phyloP scores from a whole-genome alignment of 306 rosid genomes.

The Ceratonia siliqua region DNA sequence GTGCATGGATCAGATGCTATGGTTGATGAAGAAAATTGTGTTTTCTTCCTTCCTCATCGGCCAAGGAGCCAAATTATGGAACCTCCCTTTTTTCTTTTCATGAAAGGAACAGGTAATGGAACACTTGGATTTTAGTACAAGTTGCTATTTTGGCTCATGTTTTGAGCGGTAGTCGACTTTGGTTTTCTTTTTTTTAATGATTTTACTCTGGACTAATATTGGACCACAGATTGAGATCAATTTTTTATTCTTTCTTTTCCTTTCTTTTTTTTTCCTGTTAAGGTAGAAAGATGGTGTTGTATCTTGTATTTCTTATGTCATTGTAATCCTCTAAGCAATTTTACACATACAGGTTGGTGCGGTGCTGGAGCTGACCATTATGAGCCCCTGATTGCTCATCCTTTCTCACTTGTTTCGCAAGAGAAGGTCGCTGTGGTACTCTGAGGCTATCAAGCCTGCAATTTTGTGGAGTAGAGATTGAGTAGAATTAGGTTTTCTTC shows the following conservation, averaged over 20 bases:
- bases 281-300: background rate
- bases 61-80: conserved; percentile 76
- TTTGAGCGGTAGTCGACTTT: background rate
- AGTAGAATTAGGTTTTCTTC: conserved; percentile 47
- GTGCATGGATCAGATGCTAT: conserved; percentile 93
- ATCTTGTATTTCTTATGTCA: background rate
- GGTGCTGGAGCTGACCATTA: conserved; percentile 97
- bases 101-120: conserved; percentile 93
- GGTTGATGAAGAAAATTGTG: conserved; percentile 94
- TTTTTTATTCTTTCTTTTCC: background rate
- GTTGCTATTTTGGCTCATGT: background rate
- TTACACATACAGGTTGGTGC: conserved; percentile 74
- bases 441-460: conserved; percentile 58
- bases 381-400: conserved; percentile 85
- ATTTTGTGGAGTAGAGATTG: conserved; percentile 70
- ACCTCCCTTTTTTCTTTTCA: conserved; percentile 86
- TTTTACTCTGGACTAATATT: background rate
- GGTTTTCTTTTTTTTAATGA: background rate
- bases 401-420: conserved; percentile 61
- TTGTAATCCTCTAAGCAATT: conserved; percentile 20
- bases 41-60: conserved; percentile 93
- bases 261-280: background rate
- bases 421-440: conserved; percentile 92
- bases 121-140: background rate
- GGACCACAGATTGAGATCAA: background rate